Evolutionary conservation across 2,329 filamentous ascomycete species (phyloP), one percentile per base, ranked within the genome.

Genomic region (Alternaria postmessia): DNA sequence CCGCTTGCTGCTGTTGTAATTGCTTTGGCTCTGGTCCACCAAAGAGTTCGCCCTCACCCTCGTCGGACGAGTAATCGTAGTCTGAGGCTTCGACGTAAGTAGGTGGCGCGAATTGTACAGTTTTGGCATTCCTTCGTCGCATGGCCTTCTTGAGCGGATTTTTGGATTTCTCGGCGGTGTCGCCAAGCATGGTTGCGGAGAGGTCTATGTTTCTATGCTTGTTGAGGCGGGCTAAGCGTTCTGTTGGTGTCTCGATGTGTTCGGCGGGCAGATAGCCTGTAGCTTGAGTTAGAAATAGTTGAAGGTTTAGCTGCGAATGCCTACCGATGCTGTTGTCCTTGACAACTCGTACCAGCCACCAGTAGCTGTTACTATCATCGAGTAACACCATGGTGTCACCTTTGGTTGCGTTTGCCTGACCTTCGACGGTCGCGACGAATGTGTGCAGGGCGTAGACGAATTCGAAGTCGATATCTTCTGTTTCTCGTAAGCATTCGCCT

Each of bases 381-480:
- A 99, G 87, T 65, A 99, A 84, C 54, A 98, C 94, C 95, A 99
- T 99, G 14, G 94, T 98, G 75, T 99, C 95, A 52, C 95, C 95
- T 81, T 99, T 99, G 34, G 93, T 96, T 60, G 95, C 95, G 83
- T 98, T 99, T 64, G 95, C 95, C 80, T 99, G 95, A 28, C 95
- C 95, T 81, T 99, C 95, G 49, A 99, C 95, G 0, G 95, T 98
- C 28, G 95, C 95, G 66, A 97, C 92, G 75, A 99, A 99, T 3
- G 94, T 99, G 78, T 98, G 95, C 59, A 99, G 85, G 28, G 95
- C 95, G 82, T 99, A 99, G 62, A 99, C 95, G 81, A 98, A 98
- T 79, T 98, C 94, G 83, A 99, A 98, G 85, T 99, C 95, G 81
- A 99, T 99, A 75, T 99, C 95, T 87, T 99, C 95, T 98, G 84